Percentiles rank a stretch among this genome's conserved stretches.
phyloP scores from a whole-genome alignment of 805 yeast species.

The Brettanomyces sp. region DNA sequence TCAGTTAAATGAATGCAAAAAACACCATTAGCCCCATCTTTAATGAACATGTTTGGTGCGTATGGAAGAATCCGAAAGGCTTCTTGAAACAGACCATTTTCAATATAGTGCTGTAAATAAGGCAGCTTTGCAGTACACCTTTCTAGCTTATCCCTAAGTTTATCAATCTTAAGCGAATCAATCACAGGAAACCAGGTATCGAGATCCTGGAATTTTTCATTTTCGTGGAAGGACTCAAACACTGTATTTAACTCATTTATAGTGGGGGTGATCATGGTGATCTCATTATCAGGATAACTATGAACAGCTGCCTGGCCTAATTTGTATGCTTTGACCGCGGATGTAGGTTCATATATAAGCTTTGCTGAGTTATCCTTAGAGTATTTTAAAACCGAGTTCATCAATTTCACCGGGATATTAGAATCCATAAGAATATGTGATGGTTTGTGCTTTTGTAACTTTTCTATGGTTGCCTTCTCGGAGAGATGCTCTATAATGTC shows the following conservation, averaged over 20 bases:
- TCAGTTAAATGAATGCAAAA: conserved; percentile 32
- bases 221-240: conserved; percentile 35
- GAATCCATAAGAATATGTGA: conserved; percentile 54
- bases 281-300: conserved; percentile 38
- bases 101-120: conserved; percentile 20
- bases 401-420: conserved; percentile 42
- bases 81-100: conserved; percentile 50
- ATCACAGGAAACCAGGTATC: conserved; percentile 69
- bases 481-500: conserved; percentile 47
- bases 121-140: conserved; percentile 19
- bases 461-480: conserved; percentile 29
- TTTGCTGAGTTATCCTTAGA: conserved; percentile 16
- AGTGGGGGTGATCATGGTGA: conserved; percentile 61
- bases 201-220: conserved; percentile 36
- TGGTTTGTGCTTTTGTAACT: conserved; percentile 36
- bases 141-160: conserved; percentile 39
- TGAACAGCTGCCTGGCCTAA: conserved; percentile 29
- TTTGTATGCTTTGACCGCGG: conserved; percentile 49
- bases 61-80: conserved; percentile 68
- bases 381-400: conserved; percentile 27
- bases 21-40: conserved; percentile 61
- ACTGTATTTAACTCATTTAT: conserved; percentile 48
- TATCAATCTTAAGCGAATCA: conserved; percentile 46
- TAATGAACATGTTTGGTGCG: conserved; percentile 55
- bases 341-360: conserved; percentile 69